These are phyloP conservation scores for Noccaea caerulescens DNA, from an alignment of 345 rosid genomes.

Conservation along the genomic window DNA sequence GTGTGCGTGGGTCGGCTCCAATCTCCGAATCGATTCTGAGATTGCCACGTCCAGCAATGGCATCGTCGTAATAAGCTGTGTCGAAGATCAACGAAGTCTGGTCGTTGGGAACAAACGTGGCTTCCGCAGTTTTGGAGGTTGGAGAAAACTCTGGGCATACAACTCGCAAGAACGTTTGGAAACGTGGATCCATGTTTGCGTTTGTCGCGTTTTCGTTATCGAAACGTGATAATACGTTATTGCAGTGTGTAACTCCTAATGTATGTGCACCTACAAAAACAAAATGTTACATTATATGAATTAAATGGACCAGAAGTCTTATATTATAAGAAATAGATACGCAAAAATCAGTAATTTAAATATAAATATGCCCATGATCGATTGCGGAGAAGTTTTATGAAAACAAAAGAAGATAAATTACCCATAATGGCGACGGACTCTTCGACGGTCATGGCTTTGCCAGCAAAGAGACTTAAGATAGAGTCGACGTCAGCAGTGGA, in stretches of 20 bases:
- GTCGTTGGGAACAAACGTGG: conserved; percentile 50
- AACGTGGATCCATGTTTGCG: conserved; percentile 46
- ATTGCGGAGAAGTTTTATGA: not conserved
- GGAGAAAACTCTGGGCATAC: conserved; percentile 39
- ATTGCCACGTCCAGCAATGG: conserved; percentile 47
- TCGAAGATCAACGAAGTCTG: conserved; percentile 47
- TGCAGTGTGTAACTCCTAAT: conserved; percentile 52
- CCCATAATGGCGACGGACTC: conserved; percentile 60
- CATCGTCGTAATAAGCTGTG: conserved; percentile 45
- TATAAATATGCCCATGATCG: too few relatives aligned
- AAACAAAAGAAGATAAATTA: not conserved
- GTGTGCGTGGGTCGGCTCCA: conserved; percentile 48
- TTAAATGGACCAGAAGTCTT: not conserved
- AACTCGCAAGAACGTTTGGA: conserved; percentile 44
- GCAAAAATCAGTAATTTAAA: not conserved
- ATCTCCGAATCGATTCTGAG: conserved; percentile 52
- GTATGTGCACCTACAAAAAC: conserved; percentile 47
- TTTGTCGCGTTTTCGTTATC: conserved; percentile 23
- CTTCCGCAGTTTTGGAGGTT: conserved; percentile 38
- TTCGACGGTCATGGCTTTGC: conserved; percentile 45
- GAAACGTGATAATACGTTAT: conserved; percentile 43
- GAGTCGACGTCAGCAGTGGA: conserved; percentile 48
- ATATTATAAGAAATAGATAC: not conserved
- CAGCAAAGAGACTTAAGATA: conserved; percentile 42
- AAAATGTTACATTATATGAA: too few relatives aligned